These are phyloP conservation scores for Emmonsiellopsis sp. DNA, from an alignment of 2,329 filamentous ascomycete genomes.

Conservation along the genomic window DNA sequence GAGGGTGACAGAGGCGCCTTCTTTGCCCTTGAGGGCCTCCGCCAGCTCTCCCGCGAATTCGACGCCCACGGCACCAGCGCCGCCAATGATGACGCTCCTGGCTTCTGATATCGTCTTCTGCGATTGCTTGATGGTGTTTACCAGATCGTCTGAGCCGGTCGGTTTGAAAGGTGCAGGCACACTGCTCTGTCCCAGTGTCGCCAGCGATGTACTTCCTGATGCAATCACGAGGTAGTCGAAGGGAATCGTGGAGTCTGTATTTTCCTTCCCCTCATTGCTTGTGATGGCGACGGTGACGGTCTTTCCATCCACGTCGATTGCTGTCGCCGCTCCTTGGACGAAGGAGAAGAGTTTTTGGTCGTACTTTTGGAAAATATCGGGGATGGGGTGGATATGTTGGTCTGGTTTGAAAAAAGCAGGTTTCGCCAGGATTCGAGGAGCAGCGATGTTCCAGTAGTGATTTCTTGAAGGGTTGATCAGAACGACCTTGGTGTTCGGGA, in stretches of 20 bases:
- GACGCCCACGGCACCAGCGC: conserved; percentile 41
- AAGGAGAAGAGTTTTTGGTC: conserved; percentile 39
- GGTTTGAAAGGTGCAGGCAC: conserved; percentile 32
- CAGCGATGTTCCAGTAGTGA: conserved; percentile 46
- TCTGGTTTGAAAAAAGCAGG: conserved; percentile 38
- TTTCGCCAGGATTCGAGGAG: conserved; percentile 45
- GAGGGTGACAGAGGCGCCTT: conserved; percentile 32
- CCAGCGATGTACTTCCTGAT: conserved; percentile 42
- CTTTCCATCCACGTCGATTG: conserved; percentile 35
- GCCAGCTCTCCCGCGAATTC: conserved; percentile 43
- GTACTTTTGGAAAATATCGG: conserved; percentile 44
- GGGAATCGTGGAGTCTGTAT: conserved; percentile 20
- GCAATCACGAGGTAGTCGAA: conserved; percentile 51
- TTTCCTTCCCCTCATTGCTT: conserved; percentile 20
- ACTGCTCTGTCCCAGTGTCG: conserved; percentile 26
- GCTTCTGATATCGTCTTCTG: conserved; percentile 29
- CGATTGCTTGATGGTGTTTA: conserved; percentile 23
- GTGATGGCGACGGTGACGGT: conserved; percentile 32
- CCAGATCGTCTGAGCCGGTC: conserved; percentile 30
- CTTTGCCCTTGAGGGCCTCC: conserved; percentile 25
- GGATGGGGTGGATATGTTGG: conserved; percentile 43
- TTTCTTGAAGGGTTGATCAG: conserved; percentile 45
- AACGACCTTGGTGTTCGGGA: conserved; percentile 35
- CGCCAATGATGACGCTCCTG: conserved; percentile 38
- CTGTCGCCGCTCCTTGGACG: conserved; percentile 41